These are phyloP conservation scores for Phytophthora fragariae DNA, from an alignment of 352 stramenopile species.

Conservation along the genomic window DNA sequence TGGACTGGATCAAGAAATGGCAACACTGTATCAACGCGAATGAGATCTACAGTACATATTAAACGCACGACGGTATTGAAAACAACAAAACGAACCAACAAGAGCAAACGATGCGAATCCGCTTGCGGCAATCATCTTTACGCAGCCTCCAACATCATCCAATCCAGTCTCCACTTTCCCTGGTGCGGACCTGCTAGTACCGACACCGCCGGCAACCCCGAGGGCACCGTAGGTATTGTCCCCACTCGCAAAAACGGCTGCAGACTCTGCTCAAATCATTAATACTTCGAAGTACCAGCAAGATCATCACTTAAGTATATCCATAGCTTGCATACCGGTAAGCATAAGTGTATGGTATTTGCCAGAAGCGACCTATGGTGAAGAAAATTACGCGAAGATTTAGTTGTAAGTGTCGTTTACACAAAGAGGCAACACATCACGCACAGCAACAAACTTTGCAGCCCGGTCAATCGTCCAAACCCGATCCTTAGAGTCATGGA, in stretches of 20 bases:
- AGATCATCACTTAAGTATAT: background rate
- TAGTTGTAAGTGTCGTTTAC: background rate
- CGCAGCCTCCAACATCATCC: slow-evolving; percentile 28
- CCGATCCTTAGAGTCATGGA: slow-evolving; percentile 51
- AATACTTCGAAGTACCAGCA: background rate
- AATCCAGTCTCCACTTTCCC: slow-evolving; percentile 43
- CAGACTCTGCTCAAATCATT: slow-evolving; percentile 58
- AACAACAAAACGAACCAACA: slow-evolving; percentile 47
- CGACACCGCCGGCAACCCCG: slow-evolving; percentile 22
- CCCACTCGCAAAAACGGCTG: slow-evolving; percentile 68
- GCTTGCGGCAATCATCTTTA: slow-evolving; percentile 67
- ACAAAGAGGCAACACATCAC: slow-evolving; percentile 1
- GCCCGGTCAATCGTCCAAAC: slow-evolving; percentile 60
- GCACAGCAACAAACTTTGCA: slow-evolving; percentile 71
- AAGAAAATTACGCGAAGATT: background rate
- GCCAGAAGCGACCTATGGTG: slow-evolving; percentile 62
- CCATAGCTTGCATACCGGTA: slow-evolving; percentile 46
- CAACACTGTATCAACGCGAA: slow-evolving; percentile 11
- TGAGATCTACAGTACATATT: slow-evolving; percentile 3
- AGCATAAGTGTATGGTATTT: slow-evolving; percentile 83
- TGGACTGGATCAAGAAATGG: slow-evolving; percentile 23
- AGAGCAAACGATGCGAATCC: slow-evolving; percentile 77
- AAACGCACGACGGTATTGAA: background rate
- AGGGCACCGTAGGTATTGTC: slow-evolving; percentile 75
- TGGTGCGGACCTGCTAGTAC: slow-evolving; percentile 23